Evolutionary conservation across 805 yeast species (phyloP), one percentile per base, ranked within the genome.

Genomic region (Lipomyces mesembrius): DNA sequence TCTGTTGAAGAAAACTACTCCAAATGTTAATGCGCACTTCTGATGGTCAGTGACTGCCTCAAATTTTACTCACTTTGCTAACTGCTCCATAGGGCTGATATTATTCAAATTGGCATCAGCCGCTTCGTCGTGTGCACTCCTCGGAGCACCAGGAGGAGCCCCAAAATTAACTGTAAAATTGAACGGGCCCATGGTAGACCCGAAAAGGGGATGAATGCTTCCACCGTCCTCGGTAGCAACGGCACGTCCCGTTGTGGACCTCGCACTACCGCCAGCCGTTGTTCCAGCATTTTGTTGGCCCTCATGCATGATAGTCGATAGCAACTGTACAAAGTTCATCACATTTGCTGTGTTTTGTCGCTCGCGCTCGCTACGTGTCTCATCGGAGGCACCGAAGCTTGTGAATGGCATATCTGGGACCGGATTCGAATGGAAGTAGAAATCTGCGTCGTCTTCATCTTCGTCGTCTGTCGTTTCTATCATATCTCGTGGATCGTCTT

Each of bases 381-480:
- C 59, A 56, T 29, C 12, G 20, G 22, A 20, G 25, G 29, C 56
- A 29, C 34, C 46, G 12, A 43, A 43, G 7, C 61, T 60, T 29
- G 59, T 27, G n/a, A 29, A 27, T 17, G 58, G 34, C 37, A 27
- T 34, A 37, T 56, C 59, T 27, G 59, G n/a, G 25, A 37, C 7
- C 1, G 37, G 12, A 56, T 35, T 20, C 52, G 27, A 9, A 17
- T 57, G 39, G 17, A 54, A 14, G 37, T 54, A 76, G 61, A 79
- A 49, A 72, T 63, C 70, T 49, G 75, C 80, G 27, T 78, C 80
- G 46, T 79, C 85, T 61, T 83, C 86, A 39, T 83, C 85, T 65
- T 83, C 85, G 66, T 64, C 63, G 6, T 73, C 65, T 69, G 29
- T 54, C 52, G 60, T 64, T 65, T 25, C 7, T 52, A 32, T 51